Percentiles rank a stretch among this genome's conserved stretches.
These are phyloP conservation scores for Cucumis cinereus DNA, from an alignment of 306 rosid genomes.

Conservation along the genomic window DNA sequence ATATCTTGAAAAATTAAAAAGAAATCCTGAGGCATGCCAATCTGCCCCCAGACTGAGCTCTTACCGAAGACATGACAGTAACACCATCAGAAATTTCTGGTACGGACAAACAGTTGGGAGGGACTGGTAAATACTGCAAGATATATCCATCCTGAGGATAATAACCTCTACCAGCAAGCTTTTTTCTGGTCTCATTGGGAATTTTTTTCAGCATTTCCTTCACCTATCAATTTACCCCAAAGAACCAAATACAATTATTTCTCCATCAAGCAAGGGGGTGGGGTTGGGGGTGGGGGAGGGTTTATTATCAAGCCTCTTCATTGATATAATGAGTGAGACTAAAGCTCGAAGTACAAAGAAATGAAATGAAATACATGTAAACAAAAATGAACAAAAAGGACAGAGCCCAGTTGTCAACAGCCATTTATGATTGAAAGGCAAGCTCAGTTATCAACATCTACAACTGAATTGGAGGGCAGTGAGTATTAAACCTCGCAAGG, in stretches of 20 bases:
- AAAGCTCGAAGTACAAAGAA: too few relatives aligned
- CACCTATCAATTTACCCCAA: conserved; percentile 32
- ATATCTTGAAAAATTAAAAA: neutral
- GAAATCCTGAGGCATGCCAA: conserved; percentile 3
- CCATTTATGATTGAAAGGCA: neutral
- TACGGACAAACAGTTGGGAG: conserved; percentile 86
- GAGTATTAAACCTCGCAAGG: conserved; percentile 71
- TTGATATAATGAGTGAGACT: neutral
- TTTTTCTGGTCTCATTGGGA: conserved; percentile 49
- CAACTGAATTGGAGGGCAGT: conserved; percentile 7
- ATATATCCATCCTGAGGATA: conserved; percentile 87
- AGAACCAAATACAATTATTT: neutral
- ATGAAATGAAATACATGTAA: too few relatives aligned
- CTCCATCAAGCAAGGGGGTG: neutral
- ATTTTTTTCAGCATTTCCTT: conserved; percentile 62
- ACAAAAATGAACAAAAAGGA: too few relatives aligned
- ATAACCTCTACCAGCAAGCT: conserved; percentile 64
- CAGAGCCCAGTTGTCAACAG: neutral
- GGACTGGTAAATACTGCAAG: conserved; percentile 62
- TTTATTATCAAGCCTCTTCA: neutral
- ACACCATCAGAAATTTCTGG: conserved; percentile 97
- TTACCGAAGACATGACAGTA: conserved; percentile 72
- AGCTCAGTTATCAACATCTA: neutral
- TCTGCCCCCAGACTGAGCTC: conserved; percentile 16
- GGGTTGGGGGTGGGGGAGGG: too few relatives aligned